phyloP scores from a whole-genome alignment of 2,329 filamentous ascomycete genomes.

The Lachnellula occidentalis region DNA sequence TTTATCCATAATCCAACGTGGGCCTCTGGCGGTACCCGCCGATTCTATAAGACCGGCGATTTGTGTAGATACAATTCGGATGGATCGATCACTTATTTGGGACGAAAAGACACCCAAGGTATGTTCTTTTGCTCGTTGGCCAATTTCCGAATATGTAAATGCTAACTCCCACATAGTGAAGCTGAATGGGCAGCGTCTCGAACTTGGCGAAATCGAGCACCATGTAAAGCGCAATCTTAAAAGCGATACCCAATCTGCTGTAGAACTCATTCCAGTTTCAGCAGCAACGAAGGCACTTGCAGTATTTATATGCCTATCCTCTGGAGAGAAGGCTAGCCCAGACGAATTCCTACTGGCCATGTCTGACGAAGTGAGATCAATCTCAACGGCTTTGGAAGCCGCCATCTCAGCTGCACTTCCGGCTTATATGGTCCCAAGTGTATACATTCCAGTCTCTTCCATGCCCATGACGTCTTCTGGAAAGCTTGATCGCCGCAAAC shows the following conservation, averaged over 20 bases:
- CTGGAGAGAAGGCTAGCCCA: background rate
- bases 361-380: background rate
- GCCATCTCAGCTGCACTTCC: conserved; percentile 13
- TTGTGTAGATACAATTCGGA: conserved; percentile 46
- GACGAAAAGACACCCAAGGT: conserved; percentile 54
- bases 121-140: background rate
- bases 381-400: background rate
- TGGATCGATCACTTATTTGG: conserved; percentile 54
- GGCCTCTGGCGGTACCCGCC: conserved; percentile 11
- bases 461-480: conserved; percentile 30
- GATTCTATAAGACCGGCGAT: conserved; percentile 33
- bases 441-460: conserved; percentile 26
- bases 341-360: background rate
- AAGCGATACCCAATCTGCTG: background rate
- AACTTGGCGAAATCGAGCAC: conserved; percentile 55
- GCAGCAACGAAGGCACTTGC: background rate
- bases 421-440: conserved; percentile 32
- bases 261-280: conserved; percentile 2
- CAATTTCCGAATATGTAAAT: no score
- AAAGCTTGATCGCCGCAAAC: conserved; percentile 34
- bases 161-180: conserved; percentile 39
- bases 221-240: conserved; percentile 5
- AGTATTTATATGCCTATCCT: background rate
- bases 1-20: conserved; percentile 14
- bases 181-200: conserved; percentile 56